phyloP scores from a whole-genome alignment of 768 basidiomycete species.

The Cystofilobasidium macerans region DNA sequence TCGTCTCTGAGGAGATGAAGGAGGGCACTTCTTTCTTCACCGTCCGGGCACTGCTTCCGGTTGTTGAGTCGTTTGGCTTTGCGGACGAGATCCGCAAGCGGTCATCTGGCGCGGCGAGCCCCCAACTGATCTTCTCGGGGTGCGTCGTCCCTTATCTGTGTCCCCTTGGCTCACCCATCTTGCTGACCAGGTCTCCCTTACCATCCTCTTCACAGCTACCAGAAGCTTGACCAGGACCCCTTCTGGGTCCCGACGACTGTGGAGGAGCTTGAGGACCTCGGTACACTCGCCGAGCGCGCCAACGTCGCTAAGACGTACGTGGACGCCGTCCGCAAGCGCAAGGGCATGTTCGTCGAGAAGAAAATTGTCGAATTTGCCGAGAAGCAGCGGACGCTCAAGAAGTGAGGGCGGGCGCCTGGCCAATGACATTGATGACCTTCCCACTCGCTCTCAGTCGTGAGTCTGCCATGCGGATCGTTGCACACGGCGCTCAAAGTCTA shows the following conservation, averaged over 20 bases:
- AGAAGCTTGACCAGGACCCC: conserved; percentile 62
- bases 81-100: conserved; percentile 92
- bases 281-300: conserved; percentile 83
- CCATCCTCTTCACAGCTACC: conserved; percentile 50
- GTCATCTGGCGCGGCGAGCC: conserved; percentile 93
- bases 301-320: conserved; percentile 92
- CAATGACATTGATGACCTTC: background rate
- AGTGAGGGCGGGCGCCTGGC: background rate
- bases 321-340: conserved; percentile 78
- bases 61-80: conserved; percentile 95
- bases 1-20: conserved; percentile 96
- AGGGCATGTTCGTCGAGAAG: conserved; percentile 88
- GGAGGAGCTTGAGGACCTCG: conserved; percentile 91
- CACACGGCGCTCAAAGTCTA: background rate
- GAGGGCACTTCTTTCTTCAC: conserved; percentile 93
- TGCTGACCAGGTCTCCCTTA: background rate
- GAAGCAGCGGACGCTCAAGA: conserved; percentile 79
- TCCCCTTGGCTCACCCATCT: background rate
- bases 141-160: conserved; percentile 39
- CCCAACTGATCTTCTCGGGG: conserved; percentile 94
- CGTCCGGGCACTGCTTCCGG: conserved; percentile 77
- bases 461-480: too few relatives aligned
- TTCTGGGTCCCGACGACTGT: conserved; percentile 42
- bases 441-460: too few relatives aligned
- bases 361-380: conserved; percentile 94